A percentile compares a stretch with the other conserved stretches of the same genome.
phyloP scores from a whole-genome alignment of 352 stramenopile species.

The Phytophthora palmivora region DNA sequence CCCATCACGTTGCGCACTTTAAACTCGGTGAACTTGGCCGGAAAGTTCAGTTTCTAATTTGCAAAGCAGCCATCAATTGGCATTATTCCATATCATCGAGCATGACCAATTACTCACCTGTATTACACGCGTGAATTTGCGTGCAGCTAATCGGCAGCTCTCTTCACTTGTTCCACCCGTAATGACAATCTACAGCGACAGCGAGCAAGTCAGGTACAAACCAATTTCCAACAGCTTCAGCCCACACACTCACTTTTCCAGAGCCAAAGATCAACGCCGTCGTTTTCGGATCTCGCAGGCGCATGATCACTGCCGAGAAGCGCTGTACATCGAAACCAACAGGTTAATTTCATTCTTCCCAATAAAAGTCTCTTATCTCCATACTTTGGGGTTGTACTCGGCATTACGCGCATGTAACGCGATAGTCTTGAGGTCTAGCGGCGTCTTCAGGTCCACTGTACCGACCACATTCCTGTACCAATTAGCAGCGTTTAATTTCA shows the following conservation, averaged over 20 bases:
- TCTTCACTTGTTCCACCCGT: constrained; percentile 86
- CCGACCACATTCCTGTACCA: constrained; percentile 93
- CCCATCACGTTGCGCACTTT: constrained; percentile 99
- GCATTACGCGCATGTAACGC: constrained; percentile 97
- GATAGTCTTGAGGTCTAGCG: constrained; percentile 97
- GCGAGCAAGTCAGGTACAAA: neutral
- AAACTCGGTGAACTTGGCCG: constrained; percentile 88
- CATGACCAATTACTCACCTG: constrained; percentile 48
- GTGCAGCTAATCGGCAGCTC: constrained; percentile 80
- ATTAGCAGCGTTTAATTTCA: neutral
- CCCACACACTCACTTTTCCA: constrained; percentile 83
- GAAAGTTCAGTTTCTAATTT: constrained; percentile 89
- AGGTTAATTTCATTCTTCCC: constrained; percentile 1
- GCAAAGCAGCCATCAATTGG: constrained; percentile 6
- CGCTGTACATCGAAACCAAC: constrained; percentile 47
- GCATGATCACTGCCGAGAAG: constrained; percentile 97
- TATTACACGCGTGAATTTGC: constrained; percentile 89
- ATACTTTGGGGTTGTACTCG: constrained; percentile 99
- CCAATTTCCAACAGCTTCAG: constrained; percentile 4
- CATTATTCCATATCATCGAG: neutral
- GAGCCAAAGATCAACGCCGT: constrained; percentile 98
- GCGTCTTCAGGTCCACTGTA: constrained; percentile 95
- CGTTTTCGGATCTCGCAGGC: constrained; percentile 96
- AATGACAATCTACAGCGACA: constrained; percentile 74
- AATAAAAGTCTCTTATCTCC: neutral